These are phyloP conservation scores for Stylonectria norvegica DNA, from an alignment of 2,329 filamentous ascomycete genomes.

Conservation along the genomic window DNA sequence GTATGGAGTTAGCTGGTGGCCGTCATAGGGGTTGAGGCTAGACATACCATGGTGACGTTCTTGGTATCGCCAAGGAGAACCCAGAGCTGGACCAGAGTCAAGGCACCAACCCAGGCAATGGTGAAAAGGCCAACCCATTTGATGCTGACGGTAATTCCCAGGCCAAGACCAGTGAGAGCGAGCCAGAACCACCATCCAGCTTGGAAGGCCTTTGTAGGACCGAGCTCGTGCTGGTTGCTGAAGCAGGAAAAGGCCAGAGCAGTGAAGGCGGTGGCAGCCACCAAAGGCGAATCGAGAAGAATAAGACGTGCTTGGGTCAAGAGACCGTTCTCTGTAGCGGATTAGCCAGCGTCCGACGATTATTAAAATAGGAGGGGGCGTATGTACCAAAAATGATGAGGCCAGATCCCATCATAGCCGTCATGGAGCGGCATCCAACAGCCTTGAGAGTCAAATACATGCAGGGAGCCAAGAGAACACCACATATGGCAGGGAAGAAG, in stretches of 20 bases:
- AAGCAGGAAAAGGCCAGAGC: slow-evolving; percentile 88
- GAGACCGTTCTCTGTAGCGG: slow-evolving; percentile 76
- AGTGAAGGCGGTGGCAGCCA: slow-evolving; percentile 90
- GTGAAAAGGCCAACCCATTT: slow-evolving; percentile 99
- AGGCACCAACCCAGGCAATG: slow-evolving; percentile 91
- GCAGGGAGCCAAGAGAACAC: slow-evolving; percentile 81
- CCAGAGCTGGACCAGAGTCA: slow-evolving; percentile 93
- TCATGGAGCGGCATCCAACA: slow-evolving; percentile 80
- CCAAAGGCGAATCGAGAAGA: slow-evolving; percentile 89
- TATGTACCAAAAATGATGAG: slow-evolving; percentile 85
- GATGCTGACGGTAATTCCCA: slow-evolving; percentile 89
- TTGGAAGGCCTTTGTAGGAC: slow-evolving; percentile 81
- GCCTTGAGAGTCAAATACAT: slow-evolving; percentile 96
- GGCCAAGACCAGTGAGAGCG: slow-evolving; percentile 74
- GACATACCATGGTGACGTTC: slow-evolving; percentile 71
- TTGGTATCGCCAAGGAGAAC: slow-evolving; percentile 85
- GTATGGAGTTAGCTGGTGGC: slow-evolving; percentile 15
- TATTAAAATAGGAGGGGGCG: background rate
- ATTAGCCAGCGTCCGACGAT: background rate
- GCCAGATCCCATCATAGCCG: slow-evolving; percentile 76
- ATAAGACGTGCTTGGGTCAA: slow-evolving; percentile 94
- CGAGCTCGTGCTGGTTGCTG: slow-evolving; percentile 93
- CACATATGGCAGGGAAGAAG: slow-evolving; percentile 83
- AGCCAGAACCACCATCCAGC: slow-evolving; percentile 99
- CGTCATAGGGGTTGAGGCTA: background rate